These are phyloP conservation scores for Panicum miliaceum DNA, from an alignment of 176 grass and related monocot genomes.

Conservation along the genomic window DNA sequence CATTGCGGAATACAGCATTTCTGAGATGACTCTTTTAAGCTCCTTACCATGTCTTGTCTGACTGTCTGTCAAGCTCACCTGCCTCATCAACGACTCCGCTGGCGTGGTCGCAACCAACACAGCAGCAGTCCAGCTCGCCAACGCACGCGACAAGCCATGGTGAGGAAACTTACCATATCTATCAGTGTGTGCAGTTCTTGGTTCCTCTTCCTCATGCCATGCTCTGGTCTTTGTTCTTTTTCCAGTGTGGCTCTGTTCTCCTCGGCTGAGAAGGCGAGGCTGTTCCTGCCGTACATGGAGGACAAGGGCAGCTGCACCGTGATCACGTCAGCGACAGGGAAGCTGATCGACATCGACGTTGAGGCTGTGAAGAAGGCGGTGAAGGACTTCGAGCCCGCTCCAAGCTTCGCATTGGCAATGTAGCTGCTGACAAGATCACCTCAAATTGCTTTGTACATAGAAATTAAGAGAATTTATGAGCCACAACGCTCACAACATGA, in stretches of 20 bases:
- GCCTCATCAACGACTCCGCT: slow-evolving; percentile 76
- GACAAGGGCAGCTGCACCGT: slow-evolving; percentile 55
- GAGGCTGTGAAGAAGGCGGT: slow-evolving; percentile 62
- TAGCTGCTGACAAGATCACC: not conserved
- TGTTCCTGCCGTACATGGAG: slow-evolving; percentile 73
- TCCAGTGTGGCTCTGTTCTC: slow-evolving; percentile 77
- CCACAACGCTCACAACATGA: not conserved
- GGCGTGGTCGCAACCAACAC: slow-evolving; percentile 86
- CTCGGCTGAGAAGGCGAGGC: slow-evolving; percentile 66
- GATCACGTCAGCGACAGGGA: slow-evolving; percentile 71
- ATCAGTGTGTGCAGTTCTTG: not conserved
- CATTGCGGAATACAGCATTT: not conserved
- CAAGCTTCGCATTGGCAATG: slow-evolving; percentile 58
- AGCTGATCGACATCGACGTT: slow-evolving; percentile 68
- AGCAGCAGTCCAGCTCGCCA: slow-evolving; percentile 80
- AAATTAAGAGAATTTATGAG: not conserved
- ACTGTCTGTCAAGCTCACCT: slow-evolving; percentile 58
- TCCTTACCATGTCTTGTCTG: not conserved
- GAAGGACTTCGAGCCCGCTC: slow-evolving; percentile 53
- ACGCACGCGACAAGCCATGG: slow-evolving; percentile 80
- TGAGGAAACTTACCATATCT: slow-evolving; percentile 5
- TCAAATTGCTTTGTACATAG: slow-evolving; percentile 30
- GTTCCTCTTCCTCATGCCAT: not conserved
- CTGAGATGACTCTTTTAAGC: not conserved
- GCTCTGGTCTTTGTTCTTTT: not conserved